Evolutionary conservation across 345 rosid species (phyloP).

Genomic region (Ailanthus altissimus): DNA sequence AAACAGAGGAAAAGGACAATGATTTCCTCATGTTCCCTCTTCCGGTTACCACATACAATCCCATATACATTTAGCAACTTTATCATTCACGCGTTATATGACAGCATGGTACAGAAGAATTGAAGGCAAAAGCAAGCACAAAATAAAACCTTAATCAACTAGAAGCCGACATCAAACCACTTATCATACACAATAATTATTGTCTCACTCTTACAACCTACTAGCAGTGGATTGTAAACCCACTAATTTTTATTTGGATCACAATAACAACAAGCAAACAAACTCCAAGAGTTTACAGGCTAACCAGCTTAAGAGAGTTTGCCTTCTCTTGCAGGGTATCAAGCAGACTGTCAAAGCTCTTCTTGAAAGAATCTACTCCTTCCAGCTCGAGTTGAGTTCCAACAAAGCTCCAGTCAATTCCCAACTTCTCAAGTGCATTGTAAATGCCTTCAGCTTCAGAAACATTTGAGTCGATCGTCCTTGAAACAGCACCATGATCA

Average conservation of each 20-base stretch:
- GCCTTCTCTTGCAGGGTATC: conserved; percentile 96
- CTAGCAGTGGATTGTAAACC: conserved; percentile 30
- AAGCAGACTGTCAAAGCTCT: conserved; percentile 90
- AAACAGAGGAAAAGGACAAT: not conserved
- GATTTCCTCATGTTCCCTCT: not conserved
- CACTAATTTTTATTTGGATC: conserved; percentile 33
- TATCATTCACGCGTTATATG: not conserved
- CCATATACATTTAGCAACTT: not conserved
- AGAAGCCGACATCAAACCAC: conserved; percentile 13
- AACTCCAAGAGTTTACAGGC: conserved; percentile 44
- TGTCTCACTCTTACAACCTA: conserved; percentile 19
- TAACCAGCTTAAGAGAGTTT: conserved; percentile 72
- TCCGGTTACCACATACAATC: not conserved
- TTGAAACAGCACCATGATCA: conserved; percentile 77
- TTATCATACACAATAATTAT: conserved; percentile 24
- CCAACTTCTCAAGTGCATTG: conserved; percentile 94
- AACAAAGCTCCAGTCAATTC: conserved; percentile 80
- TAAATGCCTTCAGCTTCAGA: conserved; percentile 96
- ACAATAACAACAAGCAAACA: conserved; percentile 12
- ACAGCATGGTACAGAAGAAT: not conserved
- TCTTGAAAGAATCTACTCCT: conserved; percentile 93
- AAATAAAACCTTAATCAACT: conserved; percentile 3
- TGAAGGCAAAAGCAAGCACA: not conserved
- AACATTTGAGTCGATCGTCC: conserved; percentile 87
- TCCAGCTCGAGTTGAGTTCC: conserved; percentile 85